Evolutionary conservation across 1,139 yeast species (phyloP), one percentile per base, ranked within the genome.

Genomic region (Yamadazyma triangularis): DNA sequence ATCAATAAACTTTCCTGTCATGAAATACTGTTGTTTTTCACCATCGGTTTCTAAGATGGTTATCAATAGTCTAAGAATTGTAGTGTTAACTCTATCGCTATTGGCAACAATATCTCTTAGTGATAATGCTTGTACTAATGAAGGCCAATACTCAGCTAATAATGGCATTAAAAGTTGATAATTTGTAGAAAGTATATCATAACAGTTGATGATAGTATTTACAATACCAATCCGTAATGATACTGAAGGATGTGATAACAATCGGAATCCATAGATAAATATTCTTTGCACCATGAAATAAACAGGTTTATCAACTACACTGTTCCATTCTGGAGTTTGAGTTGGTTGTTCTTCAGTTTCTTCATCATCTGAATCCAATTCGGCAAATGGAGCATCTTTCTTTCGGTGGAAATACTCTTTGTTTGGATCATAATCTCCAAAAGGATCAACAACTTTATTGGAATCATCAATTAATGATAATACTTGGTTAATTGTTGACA

Each of bases 121-220:
- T 11, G 25, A 19, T n/a, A 34, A 29, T 9, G 26, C 11, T 8
- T 24, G 15, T 8, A 52, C 26, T 15, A 58, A 36, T 16, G 44
- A 38, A 8, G 83, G 80, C 96, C 96, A 91, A 12, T 75, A 57
- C 3, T 72, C 64, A 1, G 93, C 81, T 3, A 84, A 64, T 2
- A 79, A 53, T 0, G 96, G 96, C 28, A 84, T 57, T 24, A 84
- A 60, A 28, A 73, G 64, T 9, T 68, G 60, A 34, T 72, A 66
- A 38, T 80, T 74, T 0, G 89, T 68, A 1, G 87, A 70, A 26
- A 91, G 58, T 23, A 86, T 50, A 0, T 89, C 87, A 22, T 81
- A 58, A 0, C 76, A 58, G 12, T 61, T 53, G 3, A 56, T 48
- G 23, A 81, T 54, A 0, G 85, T 66, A 16, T 56, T 63, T 28